Percentiles rank a stretch among this genome's conserved stretches.
Conservation (phyloP, 768 basidiomycete genomes). For the Crepidotus variabilis region DNA sequence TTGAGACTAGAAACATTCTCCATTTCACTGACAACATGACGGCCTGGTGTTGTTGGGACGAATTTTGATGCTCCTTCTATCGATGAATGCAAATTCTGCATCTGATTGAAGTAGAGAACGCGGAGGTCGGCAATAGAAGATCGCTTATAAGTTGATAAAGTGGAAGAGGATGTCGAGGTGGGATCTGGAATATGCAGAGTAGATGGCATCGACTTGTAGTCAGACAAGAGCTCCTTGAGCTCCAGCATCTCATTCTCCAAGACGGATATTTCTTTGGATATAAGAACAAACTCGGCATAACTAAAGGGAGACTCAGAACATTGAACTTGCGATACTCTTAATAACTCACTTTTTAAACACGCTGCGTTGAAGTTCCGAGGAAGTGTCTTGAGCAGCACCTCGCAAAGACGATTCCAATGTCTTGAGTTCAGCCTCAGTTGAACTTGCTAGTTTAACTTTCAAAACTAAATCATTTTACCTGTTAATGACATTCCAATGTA, state of each 20-base stretch:
- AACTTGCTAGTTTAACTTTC: slow-evolving; percentile 85
- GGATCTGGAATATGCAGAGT: slow-evolving; percentile 87
- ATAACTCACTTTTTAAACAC: slow-evolving; percentile 85
- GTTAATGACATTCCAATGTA: neutral
- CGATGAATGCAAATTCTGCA: slow-evolving; percentile 83
- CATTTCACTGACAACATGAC: slow-evolving; percentile 87
- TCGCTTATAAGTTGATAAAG: slow-evolving; percentile 50
- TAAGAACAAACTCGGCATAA: slow-evolving; percentile 94
- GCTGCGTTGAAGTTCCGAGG: slow-evolving; percentile 79
- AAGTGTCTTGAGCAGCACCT: slow-evolving; percentile 66
- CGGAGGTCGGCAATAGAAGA: slow-evolving; percentile 96
- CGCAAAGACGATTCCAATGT: slow-evolving; percentile 75
- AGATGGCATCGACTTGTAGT: slow-evolving; percentile 96
- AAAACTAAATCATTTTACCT: slow-evolving; percentile 41
- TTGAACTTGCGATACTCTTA: neutral
- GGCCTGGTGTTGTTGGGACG: slow-evolving; percentile 84
- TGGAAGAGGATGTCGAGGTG: slow-evolving; percentile 49
- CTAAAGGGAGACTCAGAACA: slow-evolving; percentile 34
- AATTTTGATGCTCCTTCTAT: slow-evolving; percentile 97
- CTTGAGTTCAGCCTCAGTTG: slow-evolving; percentile 77
- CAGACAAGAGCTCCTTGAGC: slow-evolving; percentile 88
- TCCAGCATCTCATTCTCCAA: slow-evolving; percentile 98
- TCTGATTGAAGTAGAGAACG: slow-evolving; percentile 91
- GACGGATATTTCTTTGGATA: slow-evolving; percentile 95
- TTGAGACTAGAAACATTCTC: slow-evolving; percentile 83